These are phyloP conservation scores for Penicillium tannophilum DNA, from an alignment of 495 filamentous ascomycete genomes.

Conservation along the genomic window DNA sequence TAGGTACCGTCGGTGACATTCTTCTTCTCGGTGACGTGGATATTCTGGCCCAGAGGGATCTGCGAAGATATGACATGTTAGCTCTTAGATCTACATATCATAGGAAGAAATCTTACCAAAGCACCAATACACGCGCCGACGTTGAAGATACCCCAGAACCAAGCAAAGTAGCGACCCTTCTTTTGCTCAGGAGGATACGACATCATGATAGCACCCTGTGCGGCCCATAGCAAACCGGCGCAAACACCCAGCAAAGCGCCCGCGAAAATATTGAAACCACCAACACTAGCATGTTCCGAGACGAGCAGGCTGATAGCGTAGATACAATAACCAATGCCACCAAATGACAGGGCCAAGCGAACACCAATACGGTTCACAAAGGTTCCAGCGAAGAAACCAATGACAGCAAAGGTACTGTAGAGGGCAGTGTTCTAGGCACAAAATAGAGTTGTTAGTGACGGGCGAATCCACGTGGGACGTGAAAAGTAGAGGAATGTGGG, in stretches of 20 bases:
- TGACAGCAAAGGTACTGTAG: constrained; percentile 59
- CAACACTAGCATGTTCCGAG: constrained; percentile 68
- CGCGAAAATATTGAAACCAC: constrained; percentile 73
- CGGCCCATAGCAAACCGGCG: constrained; percentile 52
- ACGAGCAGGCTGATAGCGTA: constrained; percentile 48
- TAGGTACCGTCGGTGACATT: constrained; percentile 53
- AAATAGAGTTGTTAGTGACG: neutral
- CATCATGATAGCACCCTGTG: constrained; percentile 58
- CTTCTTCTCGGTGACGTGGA: constrained; percentile 35
- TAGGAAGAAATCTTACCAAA: constrained; percentile 31
- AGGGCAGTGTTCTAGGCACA: constrained; percentile 53
- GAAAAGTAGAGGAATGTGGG: neutral
- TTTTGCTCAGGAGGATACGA: constrained; percentile 50
- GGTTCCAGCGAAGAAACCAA: constrained; percentile 57
- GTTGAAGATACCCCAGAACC: constrained; percentile 59
- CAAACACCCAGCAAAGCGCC: constrained; percentile 51
- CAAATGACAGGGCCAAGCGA: constrained; percentile 43
- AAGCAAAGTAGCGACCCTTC: constrained; percentile 53
- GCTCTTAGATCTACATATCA: neutral
- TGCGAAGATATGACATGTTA: constrained; percentile 9
- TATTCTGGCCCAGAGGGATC: constrained; percentile 49
- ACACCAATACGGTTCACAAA: constrained; percentile 51
- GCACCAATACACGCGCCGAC: constrained; percentile 52
- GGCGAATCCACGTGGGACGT: neutral
- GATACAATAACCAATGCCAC: constrained; percentile 49